Evolutionary conservation across 106 monocot species (phyloP), one percentile per base, ranked within the genome.

Genomic region (Allium fistulosum): DNA sequence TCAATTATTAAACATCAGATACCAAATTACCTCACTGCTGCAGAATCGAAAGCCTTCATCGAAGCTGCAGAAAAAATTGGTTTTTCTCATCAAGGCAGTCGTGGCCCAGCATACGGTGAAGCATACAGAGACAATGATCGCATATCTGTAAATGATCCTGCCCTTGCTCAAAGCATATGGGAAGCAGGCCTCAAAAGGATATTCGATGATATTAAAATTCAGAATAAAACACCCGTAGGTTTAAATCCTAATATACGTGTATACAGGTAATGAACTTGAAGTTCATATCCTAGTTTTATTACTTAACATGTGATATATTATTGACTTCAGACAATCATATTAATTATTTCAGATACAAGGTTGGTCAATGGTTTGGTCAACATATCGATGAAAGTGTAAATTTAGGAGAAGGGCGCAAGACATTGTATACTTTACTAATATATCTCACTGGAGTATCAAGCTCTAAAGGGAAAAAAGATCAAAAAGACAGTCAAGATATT

Each of bases 121-220:
- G 96, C 96, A 26, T 92, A 80, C 58, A 77, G 96, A 77, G 96
- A 97, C 66, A 97, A 97, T 73, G 88, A 97, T 58, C 96, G 96
- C 10, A 84, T 92, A 74, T 88, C 96, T 58, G 59, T 80, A 6
- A 82, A 26, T 59, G 86, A 92, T 59, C 81, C 82, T 1, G 61
- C 50, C 67, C 86, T 97, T 61, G 92, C 92, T 26, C 75, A 84
- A 57, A 68, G 48, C 69, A 80, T 97, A 37, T 97, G 96, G 96
- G 82, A 86, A 17, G 83, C 86, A 17, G 92, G 96, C 66, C 69
- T 97, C 18, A 84, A 80, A 55, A 82, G 59, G 76, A 68, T 84
- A 55, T 97, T 97, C 61, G 63, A 68, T 61, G 79, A 79, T 69
- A 88, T 97, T 53, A 80, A 82, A 74, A 45, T 89, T 68, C 76